Conservation (phyloP, 108 stramenopile genomes). For the Discostella stelligeroides region DNA sequence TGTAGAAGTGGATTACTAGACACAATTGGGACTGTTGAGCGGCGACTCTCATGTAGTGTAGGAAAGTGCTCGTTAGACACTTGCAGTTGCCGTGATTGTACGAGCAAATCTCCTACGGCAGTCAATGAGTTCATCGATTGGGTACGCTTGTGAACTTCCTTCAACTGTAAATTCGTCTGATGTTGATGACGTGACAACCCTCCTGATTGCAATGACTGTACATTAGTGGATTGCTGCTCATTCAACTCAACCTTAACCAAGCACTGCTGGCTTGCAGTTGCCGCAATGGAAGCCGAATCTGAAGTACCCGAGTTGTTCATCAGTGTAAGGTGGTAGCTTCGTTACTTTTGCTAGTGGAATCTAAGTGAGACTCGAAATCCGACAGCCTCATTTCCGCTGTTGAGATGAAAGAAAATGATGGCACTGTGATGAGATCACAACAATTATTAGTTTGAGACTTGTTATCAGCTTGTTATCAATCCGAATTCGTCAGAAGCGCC, state of each 20-base stretch:
- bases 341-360: too few relatives aligned
- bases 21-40: not conserved
- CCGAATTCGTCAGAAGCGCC: too few relatives aligned
- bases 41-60: not conserved
- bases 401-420: too few relatives aligned
- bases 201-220: not conserved
- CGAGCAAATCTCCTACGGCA: conserved; percentile 1
- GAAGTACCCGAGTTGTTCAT: too few relatives aligned
- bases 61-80: conserved; percentile 14
- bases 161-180: conserved; percentile 16
- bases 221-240: not conserved
- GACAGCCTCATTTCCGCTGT: too few relatives aligned
- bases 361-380: too few relatives aligned
- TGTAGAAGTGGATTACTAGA: conserved; percentile 36
- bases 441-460: too few relatives aligned
- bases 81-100: not conserved
- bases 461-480: too few relatives aligned
- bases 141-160: conserved; percentile 19
- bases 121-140: conserved; percentile 28
- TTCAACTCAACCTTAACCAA: not conserved
- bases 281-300: too few relatives aligned
- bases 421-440: too few relatives aligned
- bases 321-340: too few relatives aligned
- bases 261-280: too few relatives aligned
- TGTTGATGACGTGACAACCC: not conserved